Conservation (phyloP, 2,329 filamentous ascomycete genomes). For the Aspergillus pseudoterreus region DNA sequence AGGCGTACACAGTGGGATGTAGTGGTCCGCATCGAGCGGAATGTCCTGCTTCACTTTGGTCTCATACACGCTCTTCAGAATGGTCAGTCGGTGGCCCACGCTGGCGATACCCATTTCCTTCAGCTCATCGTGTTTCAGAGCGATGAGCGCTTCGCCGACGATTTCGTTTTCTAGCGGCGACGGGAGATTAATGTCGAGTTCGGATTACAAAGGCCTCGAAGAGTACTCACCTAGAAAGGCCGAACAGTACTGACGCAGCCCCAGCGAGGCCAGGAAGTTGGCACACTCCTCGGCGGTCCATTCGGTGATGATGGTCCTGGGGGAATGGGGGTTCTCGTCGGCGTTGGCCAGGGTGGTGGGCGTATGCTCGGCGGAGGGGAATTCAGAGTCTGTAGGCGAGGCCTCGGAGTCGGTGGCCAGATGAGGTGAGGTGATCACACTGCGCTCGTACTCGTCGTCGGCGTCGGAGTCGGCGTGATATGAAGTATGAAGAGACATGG, state of each 20-base stretch:
- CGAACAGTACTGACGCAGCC: slow-evolving; percentile 77
- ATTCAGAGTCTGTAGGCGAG: slow-evolving; percentile 56
- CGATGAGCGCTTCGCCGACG: slow-evolving; percentile 83
- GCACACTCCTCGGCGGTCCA: slow-evolving; percentile 81
- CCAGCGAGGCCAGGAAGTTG: slow-evolving; percentile 78
- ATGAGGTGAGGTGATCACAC: slow-evolving; percentile 55
- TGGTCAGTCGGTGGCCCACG: slow-evolving; percentile 89
- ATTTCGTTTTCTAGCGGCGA: slow-evolving; percentile 78
- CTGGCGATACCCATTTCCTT: slow-evolving; percentile 92
- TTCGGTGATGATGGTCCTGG: slow-evolving; percentile 55
- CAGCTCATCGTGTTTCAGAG: slow-evolving; percentile 84
- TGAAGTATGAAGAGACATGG: slow-evolving; percentile 44
- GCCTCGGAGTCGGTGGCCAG: slow-evolving; percentile 55
- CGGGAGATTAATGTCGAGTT: background rate
- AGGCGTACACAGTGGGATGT: slow-evolving; percentile 80
- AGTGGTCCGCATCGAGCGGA: slow-evolving; percentile 87
- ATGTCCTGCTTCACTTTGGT: slow-evolving; percentile 93
- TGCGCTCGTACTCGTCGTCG: slow-evolving; percentile 64
- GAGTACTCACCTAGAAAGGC: slow-evolving; percentile 70
- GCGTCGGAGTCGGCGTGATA: slow-evolving; percentile 63
- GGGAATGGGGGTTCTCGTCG: slow-evolving; percentile 50
- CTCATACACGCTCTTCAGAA: slow-evolving; percentile 94
- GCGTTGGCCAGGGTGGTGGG: slow-evolving; percentile 58
- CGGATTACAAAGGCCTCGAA: background rate
- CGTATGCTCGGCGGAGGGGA: slow-evolving; percentile 58